Base-by-base conservation (phyloP, 495 filamentous ascomycete species). In the Neurospora terricola region DNA sequence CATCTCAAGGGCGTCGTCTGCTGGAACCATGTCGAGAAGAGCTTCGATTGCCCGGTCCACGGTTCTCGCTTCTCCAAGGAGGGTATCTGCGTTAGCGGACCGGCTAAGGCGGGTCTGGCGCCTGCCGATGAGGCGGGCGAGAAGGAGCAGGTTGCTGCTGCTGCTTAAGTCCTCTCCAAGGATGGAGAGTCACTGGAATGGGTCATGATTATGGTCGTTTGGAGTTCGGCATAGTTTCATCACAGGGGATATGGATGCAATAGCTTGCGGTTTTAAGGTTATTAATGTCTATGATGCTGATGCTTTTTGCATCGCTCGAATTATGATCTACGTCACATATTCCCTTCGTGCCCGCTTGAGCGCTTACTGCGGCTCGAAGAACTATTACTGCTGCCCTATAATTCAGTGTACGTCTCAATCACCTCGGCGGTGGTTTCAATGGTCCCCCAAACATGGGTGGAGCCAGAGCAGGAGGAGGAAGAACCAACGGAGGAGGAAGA, bases 21-120 rank as follows among this genome's bases (percentile, higher is more conserved):
- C 70, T 89, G 88, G 88, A 90, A 90, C 70, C 66, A 73, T 1
- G 78, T 79, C 0, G 88, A 89, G 79, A 87, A 86, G 81, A 84
- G 83, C 70, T 89, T 87, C 81, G 87, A 89, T 73, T 85, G 83
- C 70, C 83, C 83, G 0, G 83, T 89, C 0, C 87, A 90, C 74
- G 87, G 86, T 0, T 87, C 84, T 73, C 82, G 88, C 3, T 89
- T 89, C 75, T 83, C 83, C 10, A 81, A 82, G 34, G 85, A 85
- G 38, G 87, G 88, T 9, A 76, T 88, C 30, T 84, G 85, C 45
- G 74, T 89, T 12, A 82, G 80, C 43, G 88, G 88, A 0, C 87
- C 87, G 27, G 78, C 85, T 0, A 88, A 88, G 74, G 74, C 73
- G 7, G 80, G 80, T 39, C 72, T 83, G 59, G 9, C 62, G 5